phyloP scores from a whole-genome alignment of 345 rosid genomes.

The Eucalyptus coolabah region DNA sequence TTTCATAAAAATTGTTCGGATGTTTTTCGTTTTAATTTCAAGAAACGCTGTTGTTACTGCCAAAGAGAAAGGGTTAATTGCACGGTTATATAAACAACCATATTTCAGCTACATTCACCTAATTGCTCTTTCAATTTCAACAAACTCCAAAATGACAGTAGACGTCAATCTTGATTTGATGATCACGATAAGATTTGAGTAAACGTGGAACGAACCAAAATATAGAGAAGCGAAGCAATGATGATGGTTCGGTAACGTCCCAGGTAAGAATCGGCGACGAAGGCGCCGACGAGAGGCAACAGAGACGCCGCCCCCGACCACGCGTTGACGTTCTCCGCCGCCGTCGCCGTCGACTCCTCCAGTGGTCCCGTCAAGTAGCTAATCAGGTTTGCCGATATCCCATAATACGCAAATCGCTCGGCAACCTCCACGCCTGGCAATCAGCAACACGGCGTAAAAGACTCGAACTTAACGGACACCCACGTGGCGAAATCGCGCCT shows the following conservation, averaged over 20 bases:
- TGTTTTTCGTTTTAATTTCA: neutral
- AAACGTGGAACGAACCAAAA: neutral
- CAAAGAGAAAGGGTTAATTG: neutral
- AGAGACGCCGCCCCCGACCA: constrained; percentile 21
- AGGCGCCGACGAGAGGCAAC: constrained; percentile 32
- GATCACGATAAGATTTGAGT: neutral
- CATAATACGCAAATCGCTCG: constrained; percentile 11
- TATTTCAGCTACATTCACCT: neutral
- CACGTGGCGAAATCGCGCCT: neutral
- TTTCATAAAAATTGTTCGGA: neutral
- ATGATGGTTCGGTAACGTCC: constrained; percentile 37
- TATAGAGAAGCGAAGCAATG: constrained; percentile 26
- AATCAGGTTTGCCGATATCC: constrained; percentile 4
- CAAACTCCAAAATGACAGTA: neutral
- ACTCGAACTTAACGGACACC: neutral
- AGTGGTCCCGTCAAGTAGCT: constrained; percentile 6
- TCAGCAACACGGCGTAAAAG: neutral
- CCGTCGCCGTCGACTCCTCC: constrained; percentile 5
- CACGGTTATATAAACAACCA: neutral
- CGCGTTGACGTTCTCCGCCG: constrained; percentile 8
- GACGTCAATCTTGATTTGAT: neutral
- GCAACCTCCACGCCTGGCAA: constrained; percentile 6
- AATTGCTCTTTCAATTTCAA: neutral
- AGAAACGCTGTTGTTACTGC: neutral
- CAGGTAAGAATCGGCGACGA: constrained; percentile 26